These are phyloP conservation scores for Fusarium musae DNA, from an alignment of 2,329 filamentous ascomycete species.

Conservation along the genomic window DNA sequence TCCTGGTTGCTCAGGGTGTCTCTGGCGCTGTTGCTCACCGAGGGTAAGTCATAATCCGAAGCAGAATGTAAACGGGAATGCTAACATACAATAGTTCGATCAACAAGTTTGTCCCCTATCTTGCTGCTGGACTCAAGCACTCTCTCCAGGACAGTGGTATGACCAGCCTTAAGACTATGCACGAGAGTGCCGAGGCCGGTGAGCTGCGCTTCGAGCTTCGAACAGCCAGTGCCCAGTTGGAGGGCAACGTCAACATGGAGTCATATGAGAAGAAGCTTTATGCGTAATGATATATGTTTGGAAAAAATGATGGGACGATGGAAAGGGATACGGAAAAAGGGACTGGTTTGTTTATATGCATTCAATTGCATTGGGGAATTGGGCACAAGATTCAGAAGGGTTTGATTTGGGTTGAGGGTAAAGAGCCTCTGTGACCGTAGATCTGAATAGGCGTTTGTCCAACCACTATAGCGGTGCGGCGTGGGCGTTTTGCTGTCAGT, in stretches of 20 bases:
- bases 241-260: conserved; percentile 98
- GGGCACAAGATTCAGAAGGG: conserved; percentile 29
- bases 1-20: conserved; percentile 96
- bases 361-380: conserved; percentile 33
- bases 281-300: conserved; percentile 66
- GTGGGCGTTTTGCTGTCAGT: conserved; percentile 41
- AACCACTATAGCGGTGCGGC: conserved; percentile 44
- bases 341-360: conserved; percentile 31
- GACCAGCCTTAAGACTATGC: conserved; percentile 80
- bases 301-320: conserved; percentile 30
- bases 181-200: conserved; percentile 77
- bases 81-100: conserved; percentile 71
- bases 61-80: background rate
- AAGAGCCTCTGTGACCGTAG: conserved; percentile 40
- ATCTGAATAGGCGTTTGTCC: conserved; percentile 46
- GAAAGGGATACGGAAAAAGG: conserved; percentile 27
- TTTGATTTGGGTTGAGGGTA: conserved; percentile 31
- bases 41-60: conserved; percentile 57
- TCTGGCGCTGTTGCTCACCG: conserved; percentile 85
- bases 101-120: conserved; percentile 95
- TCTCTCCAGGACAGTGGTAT: conserved; percentile 95
- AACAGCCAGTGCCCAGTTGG: conserved; percentile 92
- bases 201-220: conserved; percentile 91
- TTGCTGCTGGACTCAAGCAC: conserved; percentile 95
- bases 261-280: conserved; percentile 99